Conservation (phyloP, 352 stramenopile genomes). For the Nothophytophthora sp. region DNA sequence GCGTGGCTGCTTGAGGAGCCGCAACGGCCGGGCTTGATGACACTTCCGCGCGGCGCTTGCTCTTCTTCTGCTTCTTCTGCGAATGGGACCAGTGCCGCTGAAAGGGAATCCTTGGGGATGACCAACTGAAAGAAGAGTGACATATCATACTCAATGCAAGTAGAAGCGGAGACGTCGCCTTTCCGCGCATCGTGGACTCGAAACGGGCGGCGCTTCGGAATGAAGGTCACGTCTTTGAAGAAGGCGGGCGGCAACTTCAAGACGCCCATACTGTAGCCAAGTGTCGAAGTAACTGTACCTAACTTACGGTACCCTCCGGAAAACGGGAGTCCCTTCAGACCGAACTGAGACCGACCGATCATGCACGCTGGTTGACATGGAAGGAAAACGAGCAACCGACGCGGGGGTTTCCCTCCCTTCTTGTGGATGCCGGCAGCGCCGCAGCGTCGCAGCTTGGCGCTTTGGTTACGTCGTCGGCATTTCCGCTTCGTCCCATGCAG, state of each 20-base stretch:
- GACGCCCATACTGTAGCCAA: conserved; percentile 25
- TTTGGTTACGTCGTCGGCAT: too few relatives aligned
- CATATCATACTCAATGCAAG: conserved; percentile 1
- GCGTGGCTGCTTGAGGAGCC: background rate
- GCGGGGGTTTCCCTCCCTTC: too few relatives aligned
- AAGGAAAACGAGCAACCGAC: too few relatives aligned
- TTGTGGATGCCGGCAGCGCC: too few relatives aligned
- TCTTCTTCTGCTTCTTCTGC: conserved; percentile 30
- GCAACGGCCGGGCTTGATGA: too few relatives aligned
- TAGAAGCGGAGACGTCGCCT: conserved; percentile 12
- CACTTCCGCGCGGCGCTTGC: too few relatives aligned
- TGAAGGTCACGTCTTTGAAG: conserved; percentile 23
- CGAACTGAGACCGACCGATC: too few relatives aligned
- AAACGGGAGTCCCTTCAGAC: too few relatives aligned
- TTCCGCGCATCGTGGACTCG: background rate
- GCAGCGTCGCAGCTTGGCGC: too few relatives aligned
- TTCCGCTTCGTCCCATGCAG: too few relatives aligned
- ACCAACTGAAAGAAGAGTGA: conserved; percentile 11
- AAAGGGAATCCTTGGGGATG: conserved; percentile 14
- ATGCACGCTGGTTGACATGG: too few relatives aligned
- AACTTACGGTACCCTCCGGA: too few relatives aligned
- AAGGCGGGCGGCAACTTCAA: conserved; percentile 34
- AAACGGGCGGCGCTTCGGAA: background rate
- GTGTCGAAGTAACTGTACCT: background rate
- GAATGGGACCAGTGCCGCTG: conserved; percentile 23